Percentiles rank a stretch among this genome's conserved stretches.
phyloP scores from a whole-genome alignment of 768 basidiomycete genomes.

The Tricholoma sp. region DNA sequence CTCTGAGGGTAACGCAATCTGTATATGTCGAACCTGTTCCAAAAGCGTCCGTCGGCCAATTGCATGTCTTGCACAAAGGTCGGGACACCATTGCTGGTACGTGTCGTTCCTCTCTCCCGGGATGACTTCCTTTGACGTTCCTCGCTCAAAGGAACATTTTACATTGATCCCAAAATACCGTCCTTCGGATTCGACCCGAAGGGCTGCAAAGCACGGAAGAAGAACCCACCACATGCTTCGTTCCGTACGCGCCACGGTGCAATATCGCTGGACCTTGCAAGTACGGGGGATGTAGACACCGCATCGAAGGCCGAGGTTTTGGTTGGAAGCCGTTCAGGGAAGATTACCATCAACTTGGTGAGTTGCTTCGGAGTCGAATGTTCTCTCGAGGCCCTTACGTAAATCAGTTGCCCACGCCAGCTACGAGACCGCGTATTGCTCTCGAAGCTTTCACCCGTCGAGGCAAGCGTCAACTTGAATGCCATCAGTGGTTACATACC shows the following conservation, averaged over 20 bases:
- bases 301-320: conserved; percentile 30
- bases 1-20: background rate
- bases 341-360: conserved; percentile 39
- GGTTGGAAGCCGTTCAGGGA: conserved; percentile 31
- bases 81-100: background rate
- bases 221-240: conserved; percentile 31
- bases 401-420: conserved; percentile 26
- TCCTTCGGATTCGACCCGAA: conserved; percentile 19
- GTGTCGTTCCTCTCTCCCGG: background rate
- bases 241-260: conserved; percentile 37
- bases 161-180: conserved; percentile 33
- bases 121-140: background rate
- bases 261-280: conserved; percentile 33
- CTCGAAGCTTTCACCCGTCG: conserved; percentile 30
- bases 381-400: background rate
- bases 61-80: conserved; percentile 8
- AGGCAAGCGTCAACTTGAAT: conserved; percentile 21
- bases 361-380: conserved; percentile 3
- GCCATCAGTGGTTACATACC: background rate
- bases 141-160: conserved; percentile 31
- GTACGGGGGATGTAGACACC: conserved; percentile 28
- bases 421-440: conserved; percentile 31
- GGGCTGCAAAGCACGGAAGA: conserved; percentile 21
- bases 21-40: background rate
- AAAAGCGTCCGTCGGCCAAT: conserved; percentile 5